These are phyloP conservation scores for Crucihimalaya himalaica DNA, from an alignment of 345 rosid species.

Conservation along the genomic window DNA sequence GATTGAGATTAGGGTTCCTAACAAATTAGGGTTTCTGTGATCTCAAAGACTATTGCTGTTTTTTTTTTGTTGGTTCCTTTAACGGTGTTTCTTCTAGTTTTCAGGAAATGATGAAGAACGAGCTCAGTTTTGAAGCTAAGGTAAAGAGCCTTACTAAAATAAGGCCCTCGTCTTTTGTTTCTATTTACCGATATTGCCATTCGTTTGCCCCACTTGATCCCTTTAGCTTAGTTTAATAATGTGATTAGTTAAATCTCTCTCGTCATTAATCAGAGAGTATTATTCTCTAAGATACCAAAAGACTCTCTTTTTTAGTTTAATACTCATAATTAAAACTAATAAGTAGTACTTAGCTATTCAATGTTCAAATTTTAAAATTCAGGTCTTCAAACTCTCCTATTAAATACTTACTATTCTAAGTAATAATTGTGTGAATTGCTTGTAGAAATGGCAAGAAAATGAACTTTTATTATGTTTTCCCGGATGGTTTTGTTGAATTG, in stretches of 20 bases:
- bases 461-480: neutral
- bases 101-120: conserved; percentile 32
- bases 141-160: neutral
- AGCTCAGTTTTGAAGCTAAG: conserved; percentile 43
- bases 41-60: conserved; percentile 14
- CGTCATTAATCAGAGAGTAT: conserved; percentile 29
- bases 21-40: conserved; percentile 31
- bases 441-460: conserved; percentile 28
- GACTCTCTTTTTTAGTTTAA: conserved; percentile 7
- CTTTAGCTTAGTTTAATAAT: conserved; percentile 10
- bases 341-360: conserved; percentile 19
- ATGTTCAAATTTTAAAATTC: conserved; percentile 19
- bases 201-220: conserved; percentile 20
- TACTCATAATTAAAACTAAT: conserved; percentile 8
- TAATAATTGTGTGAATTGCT: conserved; percentile 31
- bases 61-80: neutral
- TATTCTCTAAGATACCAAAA: conserved; percentile 34
- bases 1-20: conserved; percentile 28
- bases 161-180: neutral
- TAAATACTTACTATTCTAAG: conserved; percentile 9
- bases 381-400: neutral
- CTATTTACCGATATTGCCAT: conserved; percentile 34
- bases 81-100: conserved; percentile 36
- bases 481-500: conserved; percentile 4
- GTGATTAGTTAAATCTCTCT: conserved; percentile 23